Evolutionary conservation across 768 basidiomycete genomes (phyloP).

Genomic region (Candolleomyces aberdarensis): DNA sequence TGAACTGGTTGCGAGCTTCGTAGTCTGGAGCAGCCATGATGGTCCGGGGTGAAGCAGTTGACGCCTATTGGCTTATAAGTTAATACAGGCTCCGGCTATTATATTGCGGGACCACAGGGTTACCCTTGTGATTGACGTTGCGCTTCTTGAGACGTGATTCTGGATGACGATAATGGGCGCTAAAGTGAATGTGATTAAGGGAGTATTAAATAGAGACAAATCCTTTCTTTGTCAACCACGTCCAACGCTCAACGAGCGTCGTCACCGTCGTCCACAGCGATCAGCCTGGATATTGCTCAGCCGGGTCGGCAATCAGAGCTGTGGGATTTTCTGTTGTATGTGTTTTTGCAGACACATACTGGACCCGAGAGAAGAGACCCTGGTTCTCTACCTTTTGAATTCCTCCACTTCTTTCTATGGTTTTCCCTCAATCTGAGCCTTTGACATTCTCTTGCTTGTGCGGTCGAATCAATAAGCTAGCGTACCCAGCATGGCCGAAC

Average conservation of each 20-base stretch:
- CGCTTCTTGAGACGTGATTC: not conserved
- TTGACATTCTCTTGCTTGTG: not conserved
- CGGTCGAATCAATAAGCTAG: not conserved
- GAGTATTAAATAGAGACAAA: no score
- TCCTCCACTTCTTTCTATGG: not conserved
- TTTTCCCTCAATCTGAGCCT: not conserved
- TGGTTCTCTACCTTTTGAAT: not conserved
- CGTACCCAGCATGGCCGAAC: not conserved
- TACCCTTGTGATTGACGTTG: not conserved
- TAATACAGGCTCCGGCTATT: no score
- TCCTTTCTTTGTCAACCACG: no score
- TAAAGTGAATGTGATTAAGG: no score
- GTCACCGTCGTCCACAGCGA: not conserved
- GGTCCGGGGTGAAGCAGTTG: not conserved
- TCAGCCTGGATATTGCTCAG: not conserved
- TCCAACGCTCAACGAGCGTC: no score
- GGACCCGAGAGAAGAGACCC: no score
- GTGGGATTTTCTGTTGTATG: not conserved
- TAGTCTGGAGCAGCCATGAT: slow-evolving; percentile 34
- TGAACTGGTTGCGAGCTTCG: slow-evolving; percentile 22
- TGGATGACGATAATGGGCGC: not conserved
- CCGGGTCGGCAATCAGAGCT: not conserved
- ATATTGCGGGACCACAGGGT: not conserved
- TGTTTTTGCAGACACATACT: not conserved
- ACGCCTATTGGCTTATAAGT: no score